Base-by-base conservation (phyloP, 169 alveolate genomes). In the Neospora caninum region DNA sequence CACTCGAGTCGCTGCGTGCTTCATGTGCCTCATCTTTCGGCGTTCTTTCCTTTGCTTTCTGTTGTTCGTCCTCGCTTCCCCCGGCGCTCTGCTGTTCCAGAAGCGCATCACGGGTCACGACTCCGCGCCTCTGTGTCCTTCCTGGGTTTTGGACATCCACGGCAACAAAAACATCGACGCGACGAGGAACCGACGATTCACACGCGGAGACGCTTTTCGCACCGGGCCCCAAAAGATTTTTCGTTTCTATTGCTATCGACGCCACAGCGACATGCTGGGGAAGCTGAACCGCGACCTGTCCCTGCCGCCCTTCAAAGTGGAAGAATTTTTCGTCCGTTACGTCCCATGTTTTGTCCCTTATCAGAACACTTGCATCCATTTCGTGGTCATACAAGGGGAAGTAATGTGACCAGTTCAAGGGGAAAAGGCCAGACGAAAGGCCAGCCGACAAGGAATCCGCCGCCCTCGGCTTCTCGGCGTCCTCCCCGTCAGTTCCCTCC, bases 371-470 rank as follows among this genome's bases (percentile, higher is more conserved):
- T 1, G 89, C 43, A 31, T 82, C 67, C 22, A 31, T 82, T 43
- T 38, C 67, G 39, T 82, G 39, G 67, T 82, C 89, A 49, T 41
- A 41, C 38, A 82, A 0, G 18, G 89, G 89, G 67, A 82, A 82
- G 89, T 82, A 82, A 27, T 82, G 53, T 7, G 41, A 16, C 89
- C 89, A 82, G 89, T 27, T 34, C 42, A 73, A 6, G 39, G 84
- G 9, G 7, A 29, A 13, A 4, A 64, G 73, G 20, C 73, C 73
- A 64, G 73, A 27, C 20, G 31, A 22, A 27, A 22, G 34, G 4
- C 7, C 58, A 49, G 58, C 13, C n/a, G 73, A 22, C 4, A 64
- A 27, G 31, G 73, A 22, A 64, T 22, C n/a, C 73, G 34, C 16
- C 20, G 7, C 73, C 20, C 13, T 7, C n/a, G 39, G 2, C 84